phyloP scores from a whole-genome alignment of 2,329 filamentous ascomycete species.

The Leptosphaerulina australis region DNA sequence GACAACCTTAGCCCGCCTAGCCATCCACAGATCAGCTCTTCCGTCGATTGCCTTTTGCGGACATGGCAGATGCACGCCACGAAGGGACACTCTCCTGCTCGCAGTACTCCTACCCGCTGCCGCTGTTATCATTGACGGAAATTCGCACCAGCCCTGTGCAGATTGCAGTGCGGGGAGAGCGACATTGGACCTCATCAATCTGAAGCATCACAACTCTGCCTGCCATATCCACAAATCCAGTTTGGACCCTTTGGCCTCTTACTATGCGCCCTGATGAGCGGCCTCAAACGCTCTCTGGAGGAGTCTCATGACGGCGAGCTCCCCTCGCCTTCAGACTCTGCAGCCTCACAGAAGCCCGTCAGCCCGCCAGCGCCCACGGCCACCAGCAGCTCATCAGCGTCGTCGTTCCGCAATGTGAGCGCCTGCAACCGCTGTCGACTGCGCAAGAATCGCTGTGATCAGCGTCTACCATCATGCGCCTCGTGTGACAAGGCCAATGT shows the following conservation, averaged over 20 bases:
- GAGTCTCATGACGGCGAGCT: slow-evolving; percentile 45
- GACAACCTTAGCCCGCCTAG: slow-evolving; percentile 1
- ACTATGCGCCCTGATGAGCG: slow-evolving; percentile 50
- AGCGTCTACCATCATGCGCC: slow-evolving; percentile 86
- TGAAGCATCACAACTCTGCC: not conserved
- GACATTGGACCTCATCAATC: not conserved
- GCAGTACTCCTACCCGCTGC: not conserved
- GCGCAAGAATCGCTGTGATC: slow-evolving; percentile 94
- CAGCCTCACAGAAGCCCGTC: slow-evolving; percentile 35
- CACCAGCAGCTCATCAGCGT: slow-evolving; percentile 12
- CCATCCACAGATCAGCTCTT: not conserved
- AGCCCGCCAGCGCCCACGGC: slow-evolving; percentile 36
- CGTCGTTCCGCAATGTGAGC: slow-evolving; percentile 67
- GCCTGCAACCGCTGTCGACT: slow-evolving; percentile 87
- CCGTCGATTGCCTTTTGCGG: slow-evolving; percentile 25
- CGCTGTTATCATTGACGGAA: not conserved
- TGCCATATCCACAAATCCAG: slow-evolving; percentile 16
- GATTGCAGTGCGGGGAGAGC: slow-evolving; percentile 25
- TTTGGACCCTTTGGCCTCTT: slow-evolving; percentile 18
- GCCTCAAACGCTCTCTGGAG: slow-evolving; percentile 49
- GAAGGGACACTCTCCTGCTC: not conserved
- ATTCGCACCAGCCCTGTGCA: not conserved
- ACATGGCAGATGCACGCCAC: slow-evolving; percentile 19
- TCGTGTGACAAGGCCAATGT: slow-evolving; percentile 93
- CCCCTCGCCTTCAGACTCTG: slow-evolving; percentile 36